phyloP scores from a whole-genome alignment of 257 asterid genomes.

The Solanum paucissectum region DNA sequence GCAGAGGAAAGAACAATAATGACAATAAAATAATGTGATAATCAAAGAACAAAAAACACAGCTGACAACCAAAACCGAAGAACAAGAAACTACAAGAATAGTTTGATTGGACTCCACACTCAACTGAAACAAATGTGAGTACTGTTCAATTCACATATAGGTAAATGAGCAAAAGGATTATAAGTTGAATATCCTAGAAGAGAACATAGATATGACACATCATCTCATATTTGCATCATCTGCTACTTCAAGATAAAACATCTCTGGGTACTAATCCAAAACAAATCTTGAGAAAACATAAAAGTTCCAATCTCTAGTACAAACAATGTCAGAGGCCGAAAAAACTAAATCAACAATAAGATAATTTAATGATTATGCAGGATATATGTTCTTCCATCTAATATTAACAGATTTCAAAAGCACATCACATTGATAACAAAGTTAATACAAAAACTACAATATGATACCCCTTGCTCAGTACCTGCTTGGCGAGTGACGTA shows the following conservation, averaged over 20 bases:
- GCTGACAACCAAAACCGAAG: neutral
- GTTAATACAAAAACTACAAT: neutral
- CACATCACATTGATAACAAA: neutral
- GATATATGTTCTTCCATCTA: neutral
- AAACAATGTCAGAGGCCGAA: neutral
- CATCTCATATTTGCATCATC: neutral
- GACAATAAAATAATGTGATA: neutral
- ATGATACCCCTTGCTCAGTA: neutral
- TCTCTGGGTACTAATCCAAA: neutral
- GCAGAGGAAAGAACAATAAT: neutral
- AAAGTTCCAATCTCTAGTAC: neutral
- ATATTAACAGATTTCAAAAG: neutral
- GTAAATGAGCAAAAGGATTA: neutral
- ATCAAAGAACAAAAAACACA: neutral
- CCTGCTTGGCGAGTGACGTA: slow-evolving; percentile 60
- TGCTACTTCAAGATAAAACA: neutral
- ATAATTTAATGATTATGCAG: neutral
- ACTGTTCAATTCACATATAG: neutral
- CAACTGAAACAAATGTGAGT: neutral
- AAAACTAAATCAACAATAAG: neutral
- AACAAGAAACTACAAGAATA: neutral
- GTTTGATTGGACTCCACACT: neutral
- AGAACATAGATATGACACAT: neutral
- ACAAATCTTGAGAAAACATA: neutral
- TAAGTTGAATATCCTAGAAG: neutral